Conservation (phyloP, 2,329 filamentous ascomycete species). For the Shiraia bambusicola region DNA sequence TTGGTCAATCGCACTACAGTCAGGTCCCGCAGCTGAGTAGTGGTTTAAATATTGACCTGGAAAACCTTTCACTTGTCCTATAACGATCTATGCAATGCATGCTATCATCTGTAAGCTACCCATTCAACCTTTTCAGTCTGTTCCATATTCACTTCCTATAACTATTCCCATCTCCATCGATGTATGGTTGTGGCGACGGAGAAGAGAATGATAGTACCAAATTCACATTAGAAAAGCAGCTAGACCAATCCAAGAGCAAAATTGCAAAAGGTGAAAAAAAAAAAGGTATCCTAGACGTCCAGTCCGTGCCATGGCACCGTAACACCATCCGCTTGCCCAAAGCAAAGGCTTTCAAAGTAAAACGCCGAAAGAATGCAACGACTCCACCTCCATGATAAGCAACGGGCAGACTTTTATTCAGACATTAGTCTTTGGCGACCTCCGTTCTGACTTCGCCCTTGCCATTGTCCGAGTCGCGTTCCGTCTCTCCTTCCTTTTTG, state of each 20-base stretch:
- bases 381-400: not conserved
- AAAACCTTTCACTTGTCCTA: slow-evolving; percentile 34
- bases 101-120: not conserved
- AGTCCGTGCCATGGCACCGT: slow-evolving; percentile 14
- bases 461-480: slow-evolving; percentile 33
- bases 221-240: no score
- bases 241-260: not conserved
- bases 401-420: slow-evolving; percentile 1
- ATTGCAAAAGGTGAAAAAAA: slow-evolving; percentile 2
- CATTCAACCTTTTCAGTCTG: not conserved
- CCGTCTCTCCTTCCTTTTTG: slow-evolving; percentile 30
- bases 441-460: slow-evolving; percentile 35
- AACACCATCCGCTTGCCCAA: slow-evolving; percentile 17
- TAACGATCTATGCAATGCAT: slow-evolving; percentile 7
- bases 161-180: not conserved
- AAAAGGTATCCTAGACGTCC: slow-evolving; percentile 18
- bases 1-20: slow-evolving; percentile 45
- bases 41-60: slow-evolving; percentile 47
- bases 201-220: no score
- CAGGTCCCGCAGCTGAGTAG: slow-evolving; percentile 50
- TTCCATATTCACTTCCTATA: slow-evolving; percentile 2
- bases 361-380: slow-evolving; percentile 15
- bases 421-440: slow-evolving; percentile 26
- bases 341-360: not conserved
- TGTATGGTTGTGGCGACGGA: no score